Evolutionary conservation across 768 basidiomycete species (phyloP).

Genomic region (Suillus placidus): DNA sequence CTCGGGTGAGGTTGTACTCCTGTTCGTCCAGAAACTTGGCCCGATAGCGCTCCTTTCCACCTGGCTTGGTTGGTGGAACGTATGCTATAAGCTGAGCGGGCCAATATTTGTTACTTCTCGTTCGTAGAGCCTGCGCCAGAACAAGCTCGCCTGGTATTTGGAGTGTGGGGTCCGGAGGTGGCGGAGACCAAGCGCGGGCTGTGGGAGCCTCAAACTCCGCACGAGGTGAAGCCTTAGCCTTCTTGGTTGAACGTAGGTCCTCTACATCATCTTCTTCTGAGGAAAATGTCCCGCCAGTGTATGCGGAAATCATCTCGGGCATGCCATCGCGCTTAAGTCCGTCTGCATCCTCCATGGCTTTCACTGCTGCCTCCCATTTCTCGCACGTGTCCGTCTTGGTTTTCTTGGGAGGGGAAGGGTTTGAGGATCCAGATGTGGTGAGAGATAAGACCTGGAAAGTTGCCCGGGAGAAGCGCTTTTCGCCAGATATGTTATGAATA

Average conservation of each 20-base stretch:
- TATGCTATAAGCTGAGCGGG: slow-evolving; percentile 64
- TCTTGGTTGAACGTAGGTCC: slow-evolving; percentile 18
- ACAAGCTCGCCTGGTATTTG: slow-evolving; percentile 71
- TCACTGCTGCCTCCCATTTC: slow-evolving; percentile 53
- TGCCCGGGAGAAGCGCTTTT: slow-evolving; percentile 46
- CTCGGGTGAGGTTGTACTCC: slow-evolving; percentile 43
- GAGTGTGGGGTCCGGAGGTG: slow-evolving; percentile 49
- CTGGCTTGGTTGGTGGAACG: slow-evolving; percentile 43
- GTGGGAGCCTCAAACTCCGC: slow-evolving; percentile 13
- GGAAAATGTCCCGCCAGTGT: slow-evolving; percentile 22
- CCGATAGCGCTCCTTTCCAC: slow-evolving; percentile 49
- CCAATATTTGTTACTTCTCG: slow-evolving; percentile 52
- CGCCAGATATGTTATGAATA: slow-evolving; percentile 34
- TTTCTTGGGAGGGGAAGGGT: slow-evolving; percentile 49
- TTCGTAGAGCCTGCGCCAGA: slow-evolving; percentile 46
- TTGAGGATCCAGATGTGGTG: slow-evolving; percentile 5
- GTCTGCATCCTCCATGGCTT: slow-evolving; percentile 45
- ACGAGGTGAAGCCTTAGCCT: slow-evolving; percentile 25
- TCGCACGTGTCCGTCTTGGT: slow-evolving; percentile 29
- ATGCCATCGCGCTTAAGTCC: slow-evolving; percentile 51
- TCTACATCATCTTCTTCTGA: slow-evolving; percentile 4
- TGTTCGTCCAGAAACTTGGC: slow-evolving; percentile 62
- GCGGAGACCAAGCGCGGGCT: slow-evolving; percentile 38
- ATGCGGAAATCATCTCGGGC: slow-evolving; percentile 42
- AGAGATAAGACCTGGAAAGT: slow-evolving; percentile 33